phyloP scores from a whole-genome alignment of 2,329 filamentous ascomycete genomes.

The Bipolaris oryzae region DNA sequence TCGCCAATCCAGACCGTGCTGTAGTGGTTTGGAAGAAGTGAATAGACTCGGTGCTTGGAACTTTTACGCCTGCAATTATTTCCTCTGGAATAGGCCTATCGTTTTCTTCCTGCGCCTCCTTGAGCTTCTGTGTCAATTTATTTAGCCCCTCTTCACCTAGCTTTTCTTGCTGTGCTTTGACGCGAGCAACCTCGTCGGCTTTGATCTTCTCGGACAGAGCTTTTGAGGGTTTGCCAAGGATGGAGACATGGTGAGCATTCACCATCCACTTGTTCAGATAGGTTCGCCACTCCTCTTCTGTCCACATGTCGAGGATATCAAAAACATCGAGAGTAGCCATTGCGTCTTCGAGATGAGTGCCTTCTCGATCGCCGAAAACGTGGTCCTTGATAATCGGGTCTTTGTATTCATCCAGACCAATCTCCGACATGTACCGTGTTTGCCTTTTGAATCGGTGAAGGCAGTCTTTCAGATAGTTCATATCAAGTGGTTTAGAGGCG shows the following conservation, averaged over 20 bases:
- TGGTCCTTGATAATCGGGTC: constrained; percentile 90
- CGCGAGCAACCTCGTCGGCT: constrained; percentile 75
- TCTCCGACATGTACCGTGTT: constrained; percentile 82
- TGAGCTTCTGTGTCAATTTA: constrained; percentile 74
- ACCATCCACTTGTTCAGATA: constrained; percentile 85
- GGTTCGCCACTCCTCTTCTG: constrained; percentile 78
- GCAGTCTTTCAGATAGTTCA: constrained; percentile 88
- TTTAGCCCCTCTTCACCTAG: constrained; percentile 84
- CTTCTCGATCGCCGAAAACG: constrained; percentile 85
- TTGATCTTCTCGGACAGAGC: constrained; percentile 82
- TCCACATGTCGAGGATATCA: constrained; percentile 77
- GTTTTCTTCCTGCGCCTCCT: constrained; percentile 85
- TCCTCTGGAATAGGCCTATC: constrained; percentile 82
- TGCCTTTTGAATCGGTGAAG: constrained; percentile 80
- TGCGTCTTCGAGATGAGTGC: constrained; percentile 55
- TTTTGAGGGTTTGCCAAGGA: constrained; percentile 84
- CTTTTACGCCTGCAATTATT: constrained; percentile 79
- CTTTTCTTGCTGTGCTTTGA: constrained; percentile 77
- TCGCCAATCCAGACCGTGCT: constrained; percentile 79
- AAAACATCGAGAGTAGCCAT: constrained; percentile 57
- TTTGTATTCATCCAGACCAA: constrained; percentile 79
- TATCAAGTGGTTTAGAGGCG: constrained; percentile 79
- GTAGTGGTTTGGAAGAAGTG: constrained; percentile 91
- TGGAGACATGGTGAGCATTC: constrained; percentile 83
- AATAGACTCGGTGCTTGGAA: constrained; percentile 87